These are phyloP conservation scores for Scenedesmus sp. DNA, from an alignment of 163 green algal species.

Conservation along the genomic window DNA sequence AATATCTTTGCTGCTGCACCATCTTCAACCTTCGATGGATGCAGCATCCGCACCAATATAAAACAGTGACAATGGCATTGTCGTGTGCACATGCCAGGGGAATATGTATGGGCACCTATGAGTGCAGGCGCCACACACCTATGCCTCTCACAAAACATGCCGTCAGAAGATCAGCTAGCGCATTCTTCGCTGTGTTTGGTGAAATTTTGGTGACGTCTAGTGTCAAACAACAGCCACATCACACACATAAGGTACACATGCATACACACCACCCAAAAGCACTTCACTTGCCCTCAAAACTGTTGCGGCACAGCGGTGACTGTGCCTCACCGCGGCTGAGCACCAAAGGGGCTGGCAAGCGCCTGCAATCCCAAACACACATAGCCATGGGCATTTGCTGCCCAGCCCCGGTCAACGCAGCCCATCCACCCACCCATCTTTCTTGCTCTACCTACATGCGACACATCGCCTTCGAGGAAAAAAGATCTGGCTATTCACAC, in stretches of 20 bases:
- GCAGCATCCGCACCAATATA: not conserved
- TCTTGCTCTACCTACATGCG: too few relatives aligned
- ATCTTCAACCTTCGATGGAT: too few relatives aligned
- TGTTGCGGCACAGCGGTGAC: not conserved
- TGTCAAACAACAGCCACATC: not conserved
- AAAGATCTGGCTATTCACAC: too few relatives aligned
- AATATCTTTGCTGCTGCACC: too few relatives aligned
- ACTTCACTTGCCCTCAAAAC: not conserved
- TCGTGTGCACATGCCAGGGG: not conserved
- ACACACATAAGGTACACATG: not conserved
- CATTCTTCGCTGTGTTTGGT: not conserved
- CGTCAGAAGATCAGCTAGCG: not conserved
- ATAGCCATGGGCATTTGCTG: not conserved
- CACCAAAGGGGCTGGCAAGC: too few relatives aligned
- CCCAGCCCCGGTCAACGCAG: too few relatives aligned
- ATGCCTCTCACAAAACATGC: not conserved
- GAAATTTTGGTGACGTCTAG: not conserved
- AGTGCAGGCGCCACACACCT: not conserved
- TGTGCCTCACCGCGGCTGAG: too few relatives aligned
- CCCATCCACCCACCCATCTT: too few relatives aligned
- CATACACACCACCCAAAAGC: not conserved
- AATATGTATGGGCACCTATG: not conserved
- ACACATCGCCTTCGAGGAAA: too few relatives aligned
- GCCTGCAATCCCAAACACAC: not conserved
- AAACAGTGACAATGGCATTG: not conserved